Evolutionary conservation across 2,329 filamentous ascomycete species (phyloP), one percentile per base, ranked within the genome.

Genomic region (Alternaria arborescens): DNA sequence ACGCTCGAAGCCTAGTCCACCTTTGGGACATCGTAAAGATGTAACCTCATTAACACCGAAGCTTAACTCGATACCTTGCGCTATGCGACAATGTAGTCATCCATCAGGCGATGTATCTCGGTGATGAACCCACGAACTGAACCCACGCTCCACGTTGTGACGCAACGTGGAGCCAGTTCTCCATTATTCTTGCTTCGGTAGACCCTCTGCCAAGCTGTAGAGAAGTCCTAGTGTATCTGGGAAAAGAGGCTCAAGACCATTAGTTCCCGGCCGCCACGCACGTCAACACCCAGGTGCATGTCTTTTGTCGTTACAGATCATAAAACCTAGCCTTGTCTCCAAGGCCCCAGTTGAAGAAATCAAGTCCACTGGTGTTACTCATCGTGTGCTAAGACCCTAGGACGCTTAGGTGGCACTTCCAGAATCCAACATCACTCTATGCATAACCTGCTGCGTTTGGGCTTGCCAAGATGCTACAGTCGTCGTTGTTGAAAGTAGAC

Each of bases 81-180:
- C 44, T 47, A 47, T 47, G 7, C 28, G 6, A 18, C 2, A 26
- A 47, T 47, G 26, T 32, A 18, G 26, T 47, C 44, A 47, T 47
- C n/a, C 26, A 32, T 32, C 0, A 12, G 32, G 14, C 32, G 3
- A 30, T 36, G 32, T 16, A 16, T 36, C 32, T 36, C 28, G 44
- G 44, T n/a, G n/a, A 30, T 47, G n/a, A 47, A 47, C 44, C 44
- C 44, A 32, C 26, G n/a, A 11, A 32, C 12, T 47, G 44, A 47
- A 47, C 44, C 44, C 44, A 32, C n/a, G 14, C 11, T 30, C 26
- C 44, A 28, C n/a, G 26, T 32, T 32, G 8, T n/a, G 44, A 8
- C n/a, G 11, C 11, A 14, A 47, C 11, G 44, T 30, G 44, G 16
- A 16, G 11, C 43, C 2, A 2, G 8, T 14, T 32, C 44, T 18